Base-by-base conservation (phyloP, 805 yeast species). In the Yamadazyma insecticola region DNA sequence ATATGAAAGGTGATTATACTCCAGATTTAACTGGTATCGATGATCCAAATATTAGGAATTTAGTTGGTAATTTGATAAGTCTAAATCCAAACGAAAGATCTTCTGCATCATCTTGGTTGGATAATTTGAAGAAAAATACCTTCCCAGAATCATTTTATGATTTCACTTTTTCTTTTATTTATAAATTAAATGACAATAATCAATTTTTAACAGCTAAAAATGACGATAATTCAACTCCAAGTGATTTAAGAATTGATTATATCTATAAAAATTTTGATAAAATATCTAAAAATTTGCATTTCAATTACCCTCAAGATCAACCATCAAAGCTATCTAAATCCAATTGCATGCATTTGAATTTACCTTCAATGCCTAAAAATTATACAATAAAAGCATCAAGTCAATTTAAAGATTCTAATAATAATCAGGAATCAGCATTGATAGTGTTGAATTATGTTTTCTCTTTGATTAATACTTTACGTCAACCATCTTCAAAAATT, bases 121-220 rank as follows among this genome's bases (percentile, higher is more conserved):
- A 48, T 0, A 59, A 68, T 26, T 82, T 67, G 48, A 59, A 68
- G 27, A 75, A 60, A 2, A 7, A 43, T 43, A 0, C 56, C 76
- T 7, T 87, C 86, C 48, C 96, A 94, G 0, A 69, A 59, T 5
- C 74, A 67, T 46, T 89, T 85, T 49, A 81, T 50, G 66, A 64
- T 4, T 85, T 80, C 50, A 53, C 83, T 24, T 81, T 82, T 51
- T 78, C 78, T n/a, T 85, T 81, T 50, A 65, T 86, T 51, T 41
- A 45, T 14, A 39, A 43, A 3, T 38, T 64, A 22, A 62, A 60
- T 44, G 44, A 48, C 19, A 35, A 37, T n/a, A 45, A 43, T 2
- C 18, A 26, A 3, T 53, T 51, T 18, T 22, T 22, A 6, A 38
- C 39, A 3, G 32, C 41, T 2, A 30, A 29, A 3, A 41, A 36